Conservation (phyloP, 2,329 filamentous ascomycete genomes). For the Paraconiothyrium sp. region DNA sequence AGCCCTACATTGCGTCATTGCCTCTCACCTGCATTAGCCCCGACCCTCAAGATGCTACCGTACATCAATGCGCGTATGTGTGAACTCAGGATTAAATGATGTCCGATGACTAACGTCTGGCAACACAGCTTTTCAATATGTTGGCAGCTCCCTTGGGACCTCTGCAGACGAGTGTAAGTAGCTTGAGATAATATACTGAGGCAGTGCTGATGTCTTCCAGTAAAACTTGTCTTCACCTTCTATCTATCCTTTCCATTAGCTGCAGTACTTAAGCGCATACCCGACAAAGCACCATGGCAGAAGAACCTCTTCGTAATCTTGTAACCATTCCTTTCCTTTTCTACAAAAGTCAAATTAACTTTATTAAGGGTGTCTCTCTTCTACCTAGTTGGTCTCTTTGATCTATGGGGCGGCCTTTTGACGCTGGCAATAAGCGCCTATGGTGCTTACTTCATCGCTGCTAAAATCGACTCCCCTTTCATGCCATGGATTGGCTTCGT, state of each 20-base stretch:
- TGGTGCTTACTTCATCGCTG: constrained; percentile 83
- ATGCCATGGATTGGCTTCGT: constrained; percentile 98
- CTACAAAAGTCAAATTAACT: constrained; percentile 17
- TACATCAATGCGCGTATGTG: constrained; percentile 69
- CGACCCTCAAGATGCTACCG: constrained; percentile 63
- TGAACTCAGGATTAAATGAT: neutral
- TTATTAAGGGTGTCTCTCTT: constrained; percentile 76
- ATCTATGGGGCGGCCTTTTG: constrained; percentile 84
- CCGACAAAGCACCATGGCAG: constrained; percentile 80
- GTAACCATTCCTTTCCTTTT: constrained; percentile 57
- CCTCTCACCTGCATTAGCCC: constrained; percentile 23
- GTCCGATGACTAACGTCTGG: constrained; percentile 3
- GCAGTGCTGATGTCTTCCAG: constrained; percentile 58
- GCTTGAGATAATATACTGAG: neutral
- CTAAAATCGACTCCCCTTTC: constrained; percentile 83
- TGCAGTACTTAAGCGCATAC: constrained; percentile 86
- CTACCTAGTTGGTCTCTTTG: constrained; percentile 92
- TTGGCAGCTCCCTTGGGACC: constrained; percentile 66
- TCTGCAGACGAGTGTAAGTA: constrained; percentile 70
- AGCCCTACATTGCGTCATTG: constrained; percentile 18
- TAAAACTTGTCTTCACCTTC: constrained; percentile 93
- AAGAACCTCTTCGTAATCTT: constrained; percentile 90
- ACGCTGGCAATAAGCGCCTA: constrained; percentile 82
- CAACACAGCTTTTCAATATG: constrained; percentile 67
- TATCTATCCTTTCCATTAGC: constrained; percentile 92